A percentile compares a stretch with the other conserved stretches of the same genome.
These are phyloP conservation scores for Candida yuanshanica DNA, from an alignment of 805 yeast species.

Conservation along the genomic window DNA sequence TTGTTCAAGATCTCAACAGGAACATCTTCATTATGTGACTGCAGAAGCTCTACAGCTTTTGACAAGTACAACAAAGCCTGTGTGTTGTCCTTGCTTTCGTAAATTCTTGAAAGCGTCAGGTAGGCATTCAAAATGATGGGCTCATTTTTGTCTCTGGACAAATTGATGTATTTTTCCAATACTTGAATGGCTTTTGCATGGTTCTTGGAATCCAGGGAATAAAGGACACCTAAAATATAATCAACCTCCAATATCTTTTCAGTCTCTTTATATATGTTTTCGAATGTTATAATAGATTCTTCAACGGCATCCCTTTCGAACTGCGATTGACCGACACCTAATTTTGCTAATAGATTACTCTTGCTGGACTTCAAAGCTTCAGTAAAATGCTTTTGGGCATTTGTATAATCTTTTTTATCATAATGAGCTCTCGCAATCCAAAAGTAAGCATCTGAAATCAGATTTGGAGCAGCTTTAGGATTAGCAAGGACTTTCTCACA, in stretches of 20 bases:
- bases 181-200: constrained; percentile 50
- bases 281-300: constrained; percentile 84
- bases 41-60: constrained; percentile 50
- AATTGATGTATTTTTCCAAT: constrained; percentile 64
- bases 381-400: constrained; percentile 67
- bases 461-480: constrained; percentile 32
- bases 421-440: constrained; percentile 86
- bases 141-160: constrained; percentile 54
- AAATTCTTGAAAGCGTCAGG: constrained; percentile 60
- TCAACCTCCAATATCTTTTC: constrained; percentile 70
- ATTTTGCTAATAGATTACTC: constrained; percentile 58
- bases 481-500: constrained; percentile 43
- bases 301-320: constrained; percentile 65
- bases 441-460: constrained; percentile 59
- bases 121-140: constrained; percentile 59
- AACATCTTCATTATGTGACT: constrained; percentile 25
- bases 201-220: constrained; percentile 34
- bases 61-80: constrained; percentile 61
- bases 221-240: constrained; percentile 70
- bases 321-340: constrained; percentile 86
- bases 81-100: constrained; percentile 61
- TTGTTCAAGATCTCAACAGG: constrained; percentile 69
- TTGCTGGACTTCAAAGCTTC: constrained; percentile 65
- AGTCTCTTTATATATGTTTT: constrained; percentile 57
- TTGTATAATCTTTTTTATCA: constrained; percentile 50